Base-by-base conservation (phyloP, 768 basidiomycete genomes). In the Phylloporus sp. region DNA sequence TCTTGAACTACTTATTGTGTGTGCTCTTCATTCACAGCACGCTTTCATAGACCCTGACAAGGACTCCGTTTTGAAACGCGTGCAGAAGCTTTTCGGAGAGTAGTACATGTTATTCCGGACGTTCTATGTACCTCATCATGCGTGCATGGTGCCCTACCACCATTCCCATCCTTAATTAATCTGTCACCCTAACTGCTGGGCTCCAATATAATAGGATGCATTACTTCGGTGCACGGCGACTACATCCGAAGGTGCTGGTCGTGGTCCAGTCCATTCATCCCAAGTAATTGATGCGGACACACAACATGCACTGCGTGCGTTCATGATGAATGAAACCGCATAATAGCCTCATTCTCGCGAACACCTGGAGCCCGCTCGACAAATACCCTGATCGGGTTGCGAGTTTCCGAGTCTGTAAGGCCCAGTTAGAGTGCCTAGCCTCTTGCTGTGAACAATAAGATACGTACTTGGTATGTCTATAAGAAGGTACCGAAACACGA, bases 81-180 rank as follows among this genome's bases (percentile, higher is more conserved):
- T 99, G 15, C 93, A 95, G 79, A 99, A 92, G 72, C 79, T 97
- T 26, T 88, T 93, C 61, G 95, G 94, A 64, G 95, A 97, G 74
- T 91, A 79, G 73, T 59, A 27, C 61, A 54, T 36, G 45, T 51
- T 49, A 34, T 43, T 41, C 50, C 45, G 54, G 48, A 55, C 52
- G 28, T 50, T 55, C 31, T 45, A 36, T 56, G 52, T 48, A 50
- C 38, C 50, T 52, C 58, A 48, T 61, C 47, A 35, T 31, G 51
- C 47, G 50, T 23, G 27, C 40, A 45, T 51, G 52, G 45, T 39
- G 34, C 45, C 50, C 47, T 54, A 29, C 36, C 45, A 29, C 50
- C 40, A 42, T 32, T 48, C n/a, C 26, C 49, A 27, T 36, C 27
- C 46, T 43, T 41, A 32, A 51, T 34, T 41, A 32, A 49, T 38